Evolutionary conservation across 805 yeast species (phyloP), one percentile per base, ranked within the genome.

Genomic region (Metschnikowia similis): DNA sequence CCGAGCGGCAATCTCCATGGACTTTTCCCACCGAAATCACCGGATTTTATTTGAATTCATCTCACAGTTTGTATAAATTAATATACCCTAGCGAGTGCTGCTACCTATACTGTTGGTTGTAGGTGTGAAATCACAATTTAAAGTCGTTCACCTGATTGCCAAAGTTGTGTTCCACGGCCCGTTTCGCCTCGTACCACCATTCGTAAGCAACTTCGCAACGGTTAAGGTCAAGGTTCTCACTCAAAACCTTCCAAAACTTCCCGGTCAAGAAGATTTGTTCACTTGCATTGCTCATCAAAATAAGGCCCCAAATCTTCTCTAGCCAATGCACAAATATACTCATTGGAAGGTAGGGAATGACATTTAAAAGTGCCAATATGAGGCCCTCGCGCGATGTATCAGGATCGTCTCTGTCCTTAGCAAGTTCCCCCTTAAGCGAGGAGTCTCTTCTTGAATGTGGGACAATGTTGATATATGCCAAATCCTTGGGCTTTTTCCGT

Each of bases 191-290:
- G 60, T 82, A 84, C 88, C 88, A 84, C 87, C 88, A 84, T 21
- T 66, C 65, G 46, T 79, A 72, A 1, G 81, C 87, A 37, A 80
- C 48, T 39, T 75, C 78, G 5, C 82, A 77, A 54, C 84, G 71
- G 54, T 80, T 81, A 48, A 81, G 66, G 55, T 81, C 85, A 48
- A 80, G 68, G 51, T 79, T 83, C 55, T 81, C 85, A 43, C 84
- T 75, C 3, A 85, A 61, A 28, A 75, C 66, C 37, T 72, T 74
- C 85, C 88, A 83, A 42, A 82, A 58, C 40, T 63, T 62, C 17
- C 64, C 67, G 10, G 66, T 59, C 47, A 83, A 66, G 35, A 64
- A 74, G 1, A 52, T 51, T 17, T 57, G 59, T 56, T 83, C 87
- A 28, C 53, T 55, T 0, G 50, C 50, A 38, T 66, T 64, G 26